A percentile compares a stretch with the other conserved stretches of the same genome.
Evolutionary conservation across 1,284 basidiomycete species (phyloP).

Genomic region (Ceratobasidium papillatum): DNA sequence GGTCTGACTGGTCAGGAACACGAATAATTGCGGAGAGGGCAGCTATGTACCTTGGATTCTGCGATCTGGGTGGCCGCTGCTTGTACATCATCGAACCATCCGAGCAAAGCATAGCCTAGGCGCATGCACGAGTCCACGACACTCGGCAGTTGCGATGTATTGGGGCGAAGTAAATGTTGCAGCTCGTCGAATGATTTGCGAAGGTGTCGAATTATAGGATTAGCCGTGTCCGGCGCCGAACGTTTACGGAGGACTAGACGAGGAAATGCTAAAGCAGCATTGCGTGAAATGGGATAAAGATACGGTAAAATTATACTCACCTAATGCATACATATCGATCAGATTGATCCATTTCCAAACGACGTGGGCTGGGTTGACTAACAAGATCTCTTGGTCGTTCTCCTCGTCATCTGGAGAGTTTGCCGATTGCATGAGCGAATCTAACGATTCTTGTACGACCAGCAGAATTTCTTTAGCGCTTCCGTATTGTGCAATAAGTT

Average conservation of each 20-base stretch:
- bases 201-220: conserved; percentile 18
- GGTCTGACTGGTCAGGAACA: no score
- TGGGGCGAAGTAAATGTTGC: neutral
- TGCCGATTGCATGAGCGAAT: neutral
- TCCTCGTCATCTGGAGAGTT: neutral
- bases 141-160: neutral
- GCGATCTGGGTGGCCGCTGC: neutral
- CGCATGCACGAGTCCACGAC: conserved; percentile 3
- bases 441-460: conserved; percentile 23
- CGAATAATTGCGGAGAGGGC: no score
- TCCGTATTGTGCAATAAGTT: conserved; percentile 15
- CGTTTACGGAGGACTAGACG: conserved; percentile 32
- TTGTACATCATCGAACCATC: conserved; percentile 6
- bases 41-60: conserved; percentile 26
- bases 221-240: conserved; percentile 26
- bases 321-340: conserved; percentile 16
- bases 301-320: neutral
- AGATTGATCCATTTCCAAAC: conserved; percentile 23
- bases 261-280: conserved; percentile 9
- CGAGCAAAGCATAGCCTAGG: neutral
- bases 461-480: conserved; percentile 31
- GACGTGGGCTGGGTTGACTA: neutral
- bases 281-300: neutral
- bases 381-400: neutral
- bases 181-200: conserved; percentile 9